Percentiles rank a stretch among this genome's conserved stretches.
Evolutionary conservation across 345 rosid species (phyloP).

Genomic region (Capsella bursapastoris): DNA sequence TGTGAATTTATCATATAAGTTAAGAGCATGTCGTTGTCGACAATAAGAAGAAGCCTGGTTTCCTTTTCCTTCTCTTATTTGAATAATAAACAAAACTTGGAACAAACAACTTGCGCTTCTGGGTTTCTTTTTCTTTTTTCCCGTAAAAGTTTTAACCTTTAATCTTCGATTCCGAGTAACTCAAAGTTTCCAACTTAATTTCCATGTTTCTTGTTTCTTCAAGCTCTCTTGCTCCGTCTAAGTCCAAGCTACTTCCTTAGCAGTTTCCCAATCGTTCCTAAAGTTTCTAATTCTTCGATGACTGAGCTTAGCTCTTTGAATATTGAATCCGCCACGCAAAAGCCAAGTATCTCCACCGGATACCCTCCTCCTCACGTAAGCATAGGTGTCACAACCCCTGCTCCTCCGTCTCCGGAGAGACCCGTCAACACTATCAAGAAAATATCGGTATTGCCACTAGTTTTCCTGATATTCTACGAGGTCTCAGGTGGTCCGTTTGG

Average conservation of each 20-base stretch:
- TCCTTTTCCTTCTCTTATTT: slow-evolving; percentile 3
- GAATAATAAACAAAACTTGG: not conserved
- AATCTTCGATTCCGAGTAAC: not conserved
- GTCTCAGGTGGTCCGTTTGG: slow-evolving; percentile 67
- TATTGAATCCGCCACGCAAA: not conserved
- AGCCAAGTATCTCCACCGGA: not conserved
- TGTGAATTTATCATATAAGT: not conserved
- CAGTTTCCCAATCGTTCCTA: not conserved
- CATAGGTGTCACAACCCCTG: not conserved
- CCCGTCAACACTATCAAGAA: slow-evolving; percentile 43
- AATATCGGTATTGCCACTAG: slow-evolving; percentile 65
- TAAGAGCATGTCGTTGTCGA: not conserved
- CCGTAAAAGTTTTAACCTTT: not conserved
- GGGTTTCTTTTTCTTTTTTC: not conserved
- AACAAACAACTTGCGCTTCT: not conserved
- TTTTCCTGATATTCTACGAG: slow-evolving; percentile 38
- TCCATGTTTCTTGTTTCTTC: not conserved
- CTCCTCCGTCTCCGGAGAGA: slow-evolving; percentile 14
- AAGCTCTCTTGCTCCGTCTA: not conserved
- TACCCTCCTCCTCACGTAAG: slow-evolving; percentile 11
- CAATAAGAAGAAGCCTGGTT: not conserved
- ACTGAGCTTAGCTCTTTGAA: slow-evolving; percentile 16
- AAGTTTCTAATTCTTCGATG: slow-evolving; percentile 2
- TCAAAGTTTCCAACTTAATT: not conserved
- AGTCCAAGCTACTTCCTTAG: not conserved